Conservation (phyloP, 768 basidiomycete genomes). For the Candolleomyces efflorescens region DNA sequence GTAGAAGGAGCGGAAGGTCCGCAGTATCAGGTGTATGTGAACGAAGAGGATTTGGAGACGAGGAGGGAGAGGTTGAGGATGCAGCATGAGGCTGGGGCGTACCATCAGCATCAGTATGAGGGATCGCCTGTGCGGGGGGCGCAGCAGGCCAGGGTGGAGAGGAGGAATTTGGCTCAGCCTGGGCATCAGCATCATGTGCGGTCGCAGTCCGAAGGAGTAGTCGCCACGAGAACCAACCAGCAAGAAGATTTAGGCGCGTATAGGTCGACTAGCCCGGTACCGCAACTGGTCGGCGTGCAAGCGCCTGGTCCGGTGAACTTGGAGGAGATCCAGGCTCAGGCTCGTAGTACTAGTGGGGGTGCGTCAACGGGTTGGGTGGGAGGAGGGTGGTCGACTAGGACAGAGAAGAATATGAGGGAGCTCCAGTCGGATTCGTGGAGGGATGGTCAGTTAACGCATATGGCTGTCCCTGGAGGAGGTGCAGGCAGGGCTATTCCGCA, state of each 20-base stretch:
- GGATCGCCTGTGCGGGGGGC: not conserved
- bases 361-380: not conserved
- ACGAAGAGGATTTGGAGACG: slow-evolving; percentile 1
- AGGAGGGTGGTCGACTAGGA: slow-evolving; percentile 19
- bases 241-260: not conserved
- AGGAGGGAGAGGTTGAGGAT: not conserved
- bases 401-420: slow-evolving; percentile 20
- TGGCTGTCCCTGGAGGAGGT: slow-evolving; percentile 7
- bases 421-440: slow-evolving; percentile 13
- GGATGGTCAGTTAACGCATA: slow-evolving; percentile 12
- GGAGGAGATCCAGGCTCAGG: not conserved
- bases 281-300: not conserved
- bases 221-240: not conserved
- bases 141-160: not conserved
- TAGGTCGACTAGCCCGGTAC: not conserved
- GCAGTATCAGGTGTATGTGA: slow-evolving; percentile 3
- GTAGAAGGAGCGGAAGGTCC: not conserved
- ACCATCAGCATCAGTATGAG: too few species aligned
- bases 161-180: not conserved
- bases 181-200: not conserved
- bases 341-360: not conserved
- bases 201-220: not conserved
- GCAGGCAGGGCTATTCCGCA: not conserved
- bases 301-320: not conserved
- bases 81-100: not conserved